Base-by-base conservation (phyloP, 208 protist genomes). In the Wallacemonas collosoma region DNA sequence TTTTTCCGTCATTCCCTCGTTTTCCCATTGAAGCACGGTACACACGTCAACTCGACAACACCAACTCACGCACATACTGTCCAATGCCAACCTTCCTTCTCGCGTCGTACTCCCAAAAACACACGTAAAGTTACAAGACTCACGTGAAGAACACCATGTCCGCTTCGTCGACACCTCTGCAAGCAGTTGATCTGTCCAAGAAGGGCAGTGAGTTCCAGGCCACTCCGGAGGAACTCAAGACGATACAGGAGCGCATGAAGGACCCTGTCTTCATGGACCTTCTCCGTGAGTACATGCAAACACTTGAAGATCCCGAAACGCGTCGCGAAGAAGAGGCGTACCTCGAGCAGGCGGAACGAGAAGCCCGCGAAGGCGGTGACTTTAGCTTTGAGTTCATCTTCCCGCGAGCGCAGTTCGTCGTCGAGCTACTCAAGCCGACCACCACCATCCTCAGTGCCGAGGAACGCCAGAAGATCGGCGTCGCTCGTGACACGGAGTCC, bases 321-420 rank as follows among this genome's bases (percentile, higher is more conserved):
- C 88, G 87, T 2, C 71, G 79, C 1, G 91, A 97, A 77, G 91
- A 97, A 81, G 90, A 97, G 84, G 91, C 81, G 2, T 97, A 97
- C 75, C 72, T 97, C 1, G 79, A 82, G 74, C 91, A 97, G 76
- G 90, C 89, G 6, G 93, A 97, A 64, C 80, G 81, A 0, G 89
- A 95, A 74, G 93, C 93, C 3, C 79, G 84, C 40, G 85, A 91
- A 58, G 85, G 82, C 47, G 93, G 93, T 41, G 91, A 97, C 73
- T 92, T 89, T 82, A 94, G 82, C 79, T 97, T 96, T 76, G 88
- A 95, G 56, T 97, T 97, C 74, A 82, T 97, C 47, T 97, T 97
- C 56, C 93, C 93, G 0, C 76, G 60, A 1, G 75, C 91, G 1
- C 80, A 72, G 15, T 97, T 93, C 76, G 89, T 91, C 8, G 87